phyloP scores from a whole-genome alignment of 73 alveolate genomes.

The Paramecium biaurelia region DNA sequence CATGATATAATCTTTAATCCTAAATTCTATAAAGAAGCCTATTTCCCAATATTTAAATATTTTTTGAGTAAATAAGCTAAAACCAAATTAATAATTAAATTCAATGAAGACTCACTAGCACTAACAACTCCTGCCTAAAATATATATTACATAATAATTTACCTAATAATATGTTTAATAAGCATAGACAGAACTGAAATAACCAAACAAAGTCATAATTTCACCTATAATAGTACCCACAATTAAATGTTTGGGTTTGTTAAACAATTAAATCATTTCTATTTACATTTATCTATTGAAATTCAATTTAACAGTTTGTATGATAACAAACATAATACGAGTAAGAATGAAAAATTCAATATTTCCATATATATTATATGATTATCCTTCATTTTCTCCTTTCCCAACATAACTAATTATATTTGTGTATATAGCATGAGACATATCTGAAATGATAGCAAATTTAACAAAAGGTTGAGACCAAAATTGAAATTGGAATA shows the following conservation, averaged over 20 bases:
- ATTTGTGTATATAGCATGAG: conserved; percentile 27
- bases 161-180: conserved; percentile 34
- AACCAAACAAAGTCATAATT: conserved; percentile 16
- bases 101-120: conserved; percentile 47
- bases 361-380: not conserved
- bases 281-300: not conserved
- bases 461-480: not conserved
- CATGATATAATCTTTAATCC: conserved; percentile 39
- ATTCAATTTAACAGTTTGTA: not conserved
- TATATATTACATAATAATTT: not conserved
- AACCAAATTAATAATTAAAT: conserved; percentile 18
- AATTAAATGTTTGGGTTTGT: not conserved
- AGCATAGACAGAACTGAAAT: conserved; percentile 40
- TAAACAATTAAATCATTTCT: not conserved
- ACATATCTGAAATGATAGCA: conserved; percentile 49
- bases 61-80: conserved; percentile 12
- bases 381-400: not conserved
- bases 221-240: conserved; percentile 32
- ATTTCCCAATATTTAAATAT: conserved; percentile 32
- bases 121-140: conserved; percentile 51
- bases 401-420: conserved; percentile 1
- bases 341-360: conserved; percentile 33
- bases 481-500: conserved; percentile 7
- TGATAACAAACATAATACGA: not conserved
- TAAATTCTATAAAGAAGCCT: conserved; percentile 15